phyloP scores from a whole-genome alignment of 805 yeast genomes.

The Scheffersomyces ergatensis region DNA sequence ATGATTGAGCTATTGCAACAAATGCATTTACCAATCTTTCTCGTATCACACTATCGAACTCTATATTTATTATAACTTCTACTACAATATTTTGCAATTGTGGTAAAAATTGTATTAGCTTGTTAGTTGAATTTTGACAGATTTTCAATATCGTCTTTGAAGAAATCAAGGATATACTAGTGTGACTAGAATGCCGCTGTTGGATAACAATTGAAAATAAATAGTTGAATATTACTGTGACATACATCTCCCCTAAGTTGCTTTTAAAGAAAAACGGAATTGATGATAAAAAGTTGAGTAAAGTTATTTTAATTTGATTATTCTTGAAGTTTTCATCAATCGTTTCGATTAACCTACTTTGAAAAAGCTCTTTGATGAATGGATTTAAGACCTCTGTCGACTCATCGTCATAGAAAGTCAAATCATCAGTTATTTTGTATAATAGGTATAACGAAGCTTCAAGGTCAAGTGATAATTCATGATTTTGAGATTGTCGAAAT shows the following conservation, averaged over 20 bases:
- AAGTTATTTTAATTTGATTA: conserved; percentile 8
- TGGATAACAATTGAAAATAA: conserved; percentile 40
- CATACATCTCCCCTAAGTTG: conserved; percentile 38
- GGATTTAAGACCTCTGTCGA: conserved; percentile 23
- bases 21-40: conserved; percentile 62
- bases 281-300: conserved; percentile 49
- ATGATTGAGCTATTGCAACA: conserved; percentile 58
- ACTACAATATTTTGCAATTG: conserved; percentile 47
- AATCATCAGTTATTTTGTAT: conserved; percentile 53
- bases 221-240: conserved; percentile 54
- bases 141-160: conserved; percentile 57
- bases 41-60: conserved; percentile 46
- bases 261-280: conserved; percentile 59
- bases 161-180: conserved; percentile 28
- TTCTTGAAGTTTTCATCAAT: conserved; percentile 9
- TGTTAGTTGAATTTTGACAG: conserved; percentile 51
- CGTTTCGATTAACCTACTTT: conserved; percentile 16
- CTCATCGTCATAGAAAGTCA: conserved; percentile 38
- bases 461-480: conserved; percentile 1
- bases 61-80: conserved; percentile 42
- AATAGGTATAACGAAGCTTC: conserved; percentile 46
- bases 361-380: conserved; percentile 21
- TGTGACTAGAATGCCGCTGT: conserved; percentile 2
- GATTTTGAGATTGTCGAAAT: background rate
- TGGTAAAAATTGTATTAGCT: conserved; percentile 41